Base-by-base conservation (phyloP, 2,329 filamentous ascomycete species). In the Myrmaecium sp. region DNA sequence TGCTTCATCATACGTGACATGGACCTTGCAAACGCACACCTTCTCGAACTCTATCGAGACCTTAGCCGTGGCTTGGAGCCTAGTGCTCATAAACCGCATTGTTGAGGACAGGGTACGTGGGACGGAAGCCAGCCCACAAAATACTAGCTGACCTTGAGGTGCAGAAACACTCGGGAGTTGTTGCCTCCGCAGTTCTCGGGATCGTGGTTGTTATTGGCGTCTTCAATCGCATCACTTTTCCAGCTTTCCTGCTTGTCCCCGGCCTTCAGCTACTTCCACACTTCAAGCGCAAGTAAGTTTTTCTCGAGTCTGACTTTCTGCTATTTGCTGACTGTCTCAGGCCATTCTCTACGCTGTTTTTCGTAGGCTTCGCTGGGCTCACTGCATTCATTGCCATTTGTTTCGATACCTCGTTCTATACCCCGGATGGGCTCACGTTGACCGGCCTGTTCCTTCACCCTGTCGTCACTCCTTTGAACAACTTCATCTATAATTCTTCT, bases 11-110 rank as follows among this genome's bases (percentile, higher is more conserved):
- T 98, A 95, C 55, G 86, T 94, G 40, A 98, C 89, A 25, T 98
- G 89, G 86, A 94, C 86, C 23, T 93, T 86, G 56, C 89, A 98
- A 55, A 89, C 82, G 11, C 89, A 98, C 54, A 95, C 89, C 8
- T 95, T 98, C 52, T 95, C 86, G 35, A 98, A 98, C 55, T 91
- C 86, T 34, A 68, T 95, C 38, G 89, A 98, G 58, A 95, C 89
- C 3, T 60, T 98, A 40, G 66, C 86, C 26, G 83, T 98, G 27
- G 69, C 81, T 28, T 98, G 89, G 89, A 84, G 79, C 44, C 57
- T 98, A 51, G 84, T 95, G 25, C 57, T 98, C 49, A 84, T 94
- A 34, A 73, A 80, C 51, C 74, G 86, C 47, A 89, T 95, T 38
- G 62, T 77, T 23, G 73, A 76, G 37, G 71, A 76, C 43, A 78